Conservation (phyloP, 345 rosid species). For the Mallotus nudiflorus region DNA sequence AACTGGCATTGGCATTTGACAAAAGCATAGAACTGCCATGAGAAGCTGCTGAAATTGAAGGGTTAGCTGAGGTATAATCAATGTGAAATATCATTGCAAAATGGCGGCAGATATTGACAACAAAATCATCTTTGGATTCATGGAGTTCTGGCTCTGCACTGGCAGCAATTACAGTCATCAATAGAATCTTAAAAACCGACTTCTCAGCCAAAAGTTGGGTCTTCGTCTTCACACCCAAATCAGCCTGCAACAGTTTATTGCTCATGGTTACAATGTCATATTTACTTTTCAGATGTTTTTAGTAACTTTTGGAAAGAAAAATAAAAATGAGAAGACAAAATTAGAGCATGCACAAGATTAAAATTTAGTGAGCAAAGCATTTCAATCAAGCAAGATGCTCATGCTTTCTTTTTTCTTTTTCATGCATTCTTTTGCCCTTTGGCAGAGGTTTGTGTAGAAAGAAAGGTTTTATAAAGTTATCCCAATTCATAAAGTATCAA, state of each 20-base stretch:
- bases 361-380: not conserved
- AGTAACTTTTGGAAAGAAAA: too few relatives aligned
- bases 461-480: not conserved
- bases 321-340: not conserved
- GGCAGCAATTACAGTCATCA: constrained; percentile 84
- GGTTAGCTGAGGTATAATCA: constrained; percentile 55
- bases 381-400: not conserved
- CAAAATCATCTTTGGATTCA: constrained; percentile 78
- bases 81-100: constrained; percentile 89
- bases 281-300: not conserved
- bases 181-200: constrained; percentile 89
- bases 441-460: not conserved
- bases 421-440: not conserved
- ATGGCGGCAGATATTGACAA: constrained; percentile 81
- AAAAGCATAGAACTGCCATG: constrained; percentile 56
- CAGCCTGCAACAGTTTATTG: constrained; percentile 81
- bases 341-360: not conserved
- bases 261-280: not conserved
- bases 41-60: constrained; percentile 48
- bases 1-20: constrained; percentile 44
- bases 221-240: constrained; percentile 97
- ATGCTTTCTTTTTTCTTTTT: not conserved
- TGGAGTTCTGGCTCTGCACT: constrained; percentile 76
- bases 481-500: not conserved
- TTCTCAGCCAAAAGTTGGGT: constrained; percentile 98